These are phyloP conservation scores for Fusarium agapanthi DNA, from an alignment of 2,329 filamentous ascomycete genomes.

Conservation along the genomic window DNA sequence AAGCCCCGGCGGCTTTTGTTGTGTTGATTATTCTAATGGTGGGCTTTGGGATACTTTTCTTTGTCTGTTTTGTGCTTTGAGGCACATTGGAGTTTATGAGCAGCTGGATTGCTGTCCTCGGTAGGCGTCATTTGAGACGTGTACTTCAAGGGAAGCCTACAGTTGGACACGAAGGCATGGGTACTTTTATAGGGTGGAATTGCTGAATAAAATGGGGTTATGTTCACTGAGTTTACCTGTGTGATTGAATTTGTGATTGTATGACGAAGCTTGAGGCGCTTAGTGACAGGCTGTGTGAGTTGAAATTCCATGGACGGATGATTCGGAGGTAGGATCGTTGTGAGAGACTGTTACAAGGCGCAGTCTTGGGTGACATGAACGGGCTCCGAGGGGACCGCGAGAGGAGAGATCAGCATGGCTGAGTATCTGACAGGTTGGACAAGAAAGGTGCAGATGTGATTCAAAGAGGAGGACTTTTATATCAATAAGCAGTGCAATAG, in stretches of 20 bases:
- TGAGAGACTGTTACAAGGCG: neutral
- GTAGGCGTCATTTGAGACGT: slow-evolving; percentile 25
- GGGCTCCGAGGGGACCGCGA: neutral
- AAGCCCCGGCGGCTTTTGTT: slow-evolving; percentile 48
- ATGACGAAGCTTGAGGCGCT: neutral
- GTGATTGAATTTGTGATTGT: neutral
- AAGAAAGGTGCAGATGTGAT: neutral
- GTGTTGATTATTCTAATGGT: slow-evolving; percentile 38
- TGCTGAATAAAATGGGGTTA: slow-evolving; percentile 26
- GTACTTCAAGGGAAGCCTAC: slow-evolving; percentile 21
- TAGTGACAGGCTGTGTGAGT: neutral
- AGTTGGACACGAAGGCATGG: slow-evolving; percentile 39
- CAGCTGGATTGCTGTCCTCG: slow-evolving; percentile 34
- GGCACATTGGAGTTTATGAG: slow-evolving; percentile 35
- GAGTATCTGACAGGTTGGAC: neutral
- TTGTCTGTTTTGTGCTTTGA: slow-evolving; percentile 8
- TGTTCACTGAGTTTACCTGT: slow-evolving; percentile 11
- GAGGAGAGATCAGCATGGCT: neutral
- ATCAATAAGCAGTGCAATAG: neutral
- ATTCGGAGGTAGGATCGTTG: neutral
- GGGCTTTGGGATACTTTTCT: slow-evolving; percentile 18
- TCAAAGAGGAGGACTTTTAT: neutral
- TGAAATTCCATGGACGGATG: neutral
- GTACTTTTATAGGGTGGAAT: slow-evolving; percentile 20
- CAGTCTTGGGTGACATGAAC: slow-evolving; percentile 15